Base-by-base conservation (phyloP, 768 basidiomycete species). In the Macrolepiota albuminosa region DNA sequence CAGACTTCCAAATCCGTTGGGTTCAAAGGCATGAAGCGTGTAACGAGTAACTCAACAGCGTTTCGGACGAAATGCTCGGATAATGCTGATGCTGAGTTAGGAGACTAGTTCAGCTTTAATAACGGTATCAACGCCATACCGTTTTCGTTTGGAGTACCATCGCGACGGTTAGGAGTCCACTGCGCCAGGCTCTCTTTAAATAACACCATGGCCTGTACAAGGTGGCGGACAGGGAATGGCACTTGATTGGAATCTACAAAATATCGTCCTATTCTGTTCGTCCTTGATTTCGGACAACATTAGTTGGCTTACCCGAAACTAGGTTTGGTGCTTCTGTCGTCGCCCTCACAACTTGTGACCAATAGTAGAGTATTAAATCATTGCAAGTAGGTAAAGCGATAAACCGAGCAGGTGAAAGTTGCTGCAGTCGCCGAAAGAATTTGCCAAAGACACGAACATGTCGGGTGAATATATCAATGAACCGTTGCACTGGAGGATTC, bases 181-280 rank as follows among this genome's bases (percentile, higher is more conserved):
- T 86, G 88, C 9, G 84, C 79, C 26, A 94, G 78, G 63, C 83
- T 89, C 59, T 93, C 92, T 65, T 89, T 91, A 75, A 94, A 93
- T 9, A 94, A 73, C 6, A 89, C 87, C 85, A 94, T 87, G 3
- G 87, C 89, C 67, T 93, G 91, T 0, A 93, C 89, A 59, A 94
- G 76, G 66, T 90, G 85, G 11, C 87, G 84, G 26, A 89, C 78
- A n/a, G 93, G 92, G 68, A 86, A 93, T 2, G 86, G 70, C 2
- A 85, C 88, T 47, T 77, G 72, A 34, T 76, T 69, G 0, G 85
- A 82, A 69, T 93, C 90, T 93, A 59, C 16, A 39, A 51, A 18
- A 42, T 24, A 21, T 48, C 42, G 42, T 43, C 21, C 42, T 29
- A 36, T 58, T 14, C 42, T 29, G 39, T 58, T 14, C 37, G 39